A percentile compares a stretch with the other conserved stretches of the same genome.
Evolutionary conservation across 2,329 filamentous ascomycete species (phyloP).

Genomic region (Lizonia empirigonia): DNA sequence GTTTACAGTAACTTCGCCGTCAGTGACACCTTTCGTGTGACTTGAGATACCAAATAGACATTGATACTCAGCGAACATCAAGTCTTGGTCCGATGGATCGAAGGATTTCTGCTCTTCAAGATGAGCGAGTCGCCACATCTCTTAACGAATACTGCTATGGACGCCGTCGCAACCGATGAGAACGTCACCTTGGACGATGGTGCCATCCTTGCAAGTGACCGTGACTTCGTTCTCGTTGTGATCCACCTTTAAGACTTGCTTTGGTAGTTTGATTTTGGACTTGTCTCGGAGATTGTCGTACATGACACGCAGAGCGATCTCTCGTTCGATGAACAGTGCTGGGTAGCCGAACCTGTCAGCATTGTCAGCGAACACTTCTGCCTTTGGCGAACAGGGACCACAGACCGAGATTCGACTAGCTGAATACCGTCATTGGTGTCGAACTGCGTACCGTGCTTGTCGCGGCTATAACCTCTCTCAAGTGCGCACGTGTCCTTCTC

Average conservation of each 20-base stretch:
- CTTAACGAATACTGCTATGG: constrained; percentile 20
- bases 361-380: background rate
- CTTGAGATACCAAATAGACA: constrained; percentile 23
- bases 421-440: background rate
- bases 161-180: constrained; percentile 27
- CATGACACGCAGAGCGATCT: constrained; percentile 18
- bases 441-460: constrained; percentile 1
- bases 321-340: constrained; percentile 20
- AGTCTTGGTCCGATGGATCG: constrained; percentile 5
- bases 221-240: constrained; percentile 3
- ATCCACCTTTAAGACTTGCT: background rate
- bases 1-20: constrained; percentile 15
- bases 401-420: background rate
- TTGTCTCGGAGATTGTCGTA: constrained; percentile 23
- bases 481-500: background rate
- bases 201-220: constrained; percentile 18
- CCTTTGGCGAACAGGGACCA: background rate
- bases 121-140: constrained; percentile 24
- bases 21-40: background rate
- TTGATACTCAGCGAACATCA: constrained; percentile 19
- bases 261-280: constrained; percentile 12
- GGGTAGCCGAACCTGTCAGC: background rate
- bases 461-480: background rate
- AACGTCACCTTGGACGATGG: constrained; percentile 12
- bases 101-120: constrained; percentile 4